These are phyloP conservation scores for Cicer yamashitae DNA, from an alignment of 306 rosid species.

Conservation along the genomic window DNA sequence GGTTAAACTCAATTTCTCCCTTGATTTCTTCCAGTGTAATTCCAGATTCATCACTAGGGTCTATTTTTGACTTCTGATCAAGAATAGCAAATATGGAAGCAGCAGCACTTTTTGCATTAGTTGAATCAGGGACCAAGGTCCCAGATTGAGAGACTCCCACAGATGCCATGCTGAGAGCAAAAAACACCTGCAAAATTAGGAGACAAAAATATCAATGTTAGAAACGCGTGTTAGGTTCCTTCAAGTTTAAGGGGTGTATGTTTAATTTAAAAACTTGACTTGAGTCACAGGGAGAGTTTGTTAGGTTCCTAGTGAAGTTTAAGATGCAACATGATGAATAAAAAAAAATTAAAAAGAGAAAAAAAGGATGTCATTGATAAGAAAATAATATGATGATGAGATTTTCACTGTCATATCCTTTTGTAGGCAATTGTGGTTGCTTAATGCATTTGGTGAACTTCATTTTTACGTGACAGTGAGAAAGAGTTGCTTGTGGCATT, in stretches of 20 bases:
- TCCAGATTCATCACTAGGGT: slow-evolving; percentile 65
- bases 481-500: too few species aligned
- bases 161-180: slow-evolving; percentile 67
- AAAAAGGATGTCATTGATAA: too few species aligned
- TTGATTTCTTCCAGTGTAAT: slow-evolving; percentile 53
- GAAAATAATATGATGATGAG: too few species aligned
- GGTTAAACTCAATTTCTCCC: slow-evolving; percentile 68
- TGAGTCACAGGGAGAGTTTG: too few species aligned
- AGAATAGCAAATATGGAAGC: slow-evolving; percentile 80
- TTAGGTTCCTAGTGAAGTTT: neutral
- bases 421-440: neutral
- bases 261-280: too few species aligned
- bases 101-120: slow-evolving; percentile 60
- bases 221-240: neutral
- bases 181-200: slow-evolving; percentile 63
- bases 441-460: neutral
- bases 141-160: slow-evolving; percentile 63
- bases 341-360: too few species aligned
- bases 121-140: slow-evolving; percentile 58
- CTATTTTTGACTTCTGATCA: slow-evolving; percentile 66
- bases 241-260: too few species aligned
- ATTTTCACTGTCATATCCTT: neutral
- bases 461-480: too few species aligned
- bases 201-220: slow-evolving; percentile 19
- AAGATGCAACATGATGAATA: neutral